These are phyloP conservation scores for Ramularia collo-cygni DNA, from an alignment of 2,329 filamentous ascomycete species.

Conservation along the genomic window DNA sequence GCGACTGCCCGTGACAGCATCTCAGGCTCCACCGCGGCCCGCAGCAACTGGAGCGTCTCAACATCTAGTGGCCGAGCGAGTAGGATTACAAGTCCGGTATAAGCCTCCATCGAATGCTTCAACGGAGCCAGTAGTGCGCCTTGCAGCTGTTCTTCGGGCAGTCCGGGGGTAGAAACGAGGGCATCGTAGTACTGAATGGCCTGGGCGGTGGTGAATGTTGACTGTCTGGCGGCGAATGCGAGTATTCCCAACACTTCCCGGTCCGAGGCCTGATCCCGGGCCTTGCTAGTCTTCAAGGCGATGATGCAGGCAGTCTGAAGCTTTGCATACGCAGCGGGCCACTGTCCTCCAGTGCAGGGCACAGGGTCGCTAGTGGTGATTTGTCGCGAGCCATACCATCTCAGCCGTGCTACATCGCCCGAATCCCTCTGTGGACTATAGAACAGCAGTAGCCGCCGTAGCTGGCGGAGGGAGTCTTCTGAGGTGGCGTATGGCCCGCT, in stretches of 20 bases:
- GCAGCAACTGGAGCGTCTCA: slow-evolving; percentile 22
- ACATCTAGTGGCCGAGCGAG: slow-evolving; percentile 23
- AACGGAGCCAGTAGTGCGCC: slow-evolving; percentile 29
- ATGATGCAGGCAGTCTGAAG: slow-evolving; percentile 33
- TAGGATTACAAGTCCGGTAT: slow-evolving; percentile 24
- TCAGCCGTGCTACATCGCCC: slow-evolving; percentile 35
- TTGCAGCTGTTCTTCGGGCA: slow-evolving; percentile 22
- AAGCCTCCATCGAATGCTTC: slow-evolving; percentile 17
- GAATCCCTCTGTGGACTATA: slow-evolving; percentile 30
- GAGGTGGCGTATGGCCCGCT: slow-evolving; percentile 31
- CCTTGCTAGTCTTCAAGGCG: slow-evolving; percentile 14
- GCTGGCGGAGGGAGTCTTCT: slow-evolving; percentile 34
- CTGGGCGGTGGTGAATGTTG: slow-evolving; percentile 12
- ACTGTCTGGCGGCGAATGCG: slow-evolving; percentile 32
- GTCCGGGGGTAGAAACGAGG: slow-evolving; percentile 18
- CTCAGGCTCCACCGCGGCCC: slow-evolving; percentile 18
- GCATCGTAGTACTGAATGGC: slow-evolving; percentile 28
- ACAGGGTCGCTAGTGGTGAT: slow-evolving; percentile 24
- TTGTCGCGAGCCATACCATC: slow-evolving; percentile 35
- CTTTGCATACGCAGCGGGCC: slow-evolving; percentile 37
- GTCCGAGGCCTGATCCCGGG: slow-evolving; percentile 18
- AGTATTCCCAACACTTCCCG: slow-evolving; percentile 22
- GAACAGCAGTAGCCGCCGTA: slow-evolving; percentile 41
- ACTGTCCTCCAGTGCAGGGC: slow-evolving; percentile 27
- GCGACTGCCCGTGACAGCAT: slow-evolving; percentile 17